phyloP scores from a whole-genome alignment of 202 grass and related monocot species.

The Hordeum pubiflorum region DNA sequence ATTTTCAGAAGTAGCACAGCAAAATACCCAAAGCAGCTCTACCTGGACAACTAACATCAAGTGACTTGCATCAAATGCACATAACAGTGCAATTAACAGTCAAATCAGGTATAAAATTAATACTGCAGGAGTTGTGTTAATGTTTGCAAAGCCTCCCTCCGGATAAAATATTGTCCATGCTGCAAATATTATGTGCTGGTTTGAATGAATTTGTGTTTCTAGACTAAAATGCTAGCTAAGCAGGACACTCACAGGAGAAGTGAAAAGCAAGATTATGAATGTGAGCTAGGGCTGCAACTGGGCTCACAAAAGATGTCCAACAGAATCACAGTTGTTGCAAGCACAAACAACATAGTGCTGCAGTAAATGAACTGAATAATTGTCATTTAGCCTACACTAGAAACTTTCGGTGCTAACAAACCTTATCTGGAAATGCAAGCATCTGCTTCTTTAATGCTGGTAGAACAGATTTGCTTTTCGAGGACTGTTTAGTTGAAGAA shows the following conservation, averaged over 20 bases:
- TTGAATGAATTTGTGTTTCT: constrained; percentile 10
- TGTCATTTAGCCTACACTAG: not conserved
- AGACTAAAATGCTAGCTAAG: not conserved
- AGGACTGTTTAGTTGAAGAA: constrained; percentile 40
- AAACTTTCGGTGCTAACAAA: constrained; percentile 36
- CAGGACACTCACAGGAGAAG: not conserved
- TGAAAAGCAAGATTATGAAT: constrained; percentile 11
- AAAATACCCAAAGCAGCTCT: not conserved
- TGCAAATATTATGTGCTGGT: constrained; percentile 11
- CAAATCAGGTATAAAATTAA: not conserved
- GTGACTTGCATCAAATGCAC: not conserved
- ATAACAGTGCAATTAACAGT: not conserved
- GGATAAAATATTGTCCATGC: constrained; percentile 3
- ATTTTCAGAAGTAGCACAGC: not conserved
- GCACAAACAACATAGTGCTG: not conserved
- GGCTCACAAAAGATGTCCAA: not conserved
- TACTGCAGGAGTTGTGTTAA: constrained; percentile 5
- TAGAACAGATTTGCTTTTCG: constrained; percentile 59
- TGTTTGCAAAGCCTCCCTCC: constrained; percentile 10
- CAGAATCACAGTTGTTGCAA: constrained; percentile 9
- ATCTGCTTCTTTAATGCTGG: constrained; percentile 75
- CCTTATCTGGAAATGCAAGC: constrained; percentile 86
- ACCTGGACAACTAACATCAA: constrained; percentile 5
- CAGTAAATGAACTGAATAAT: not conserved
- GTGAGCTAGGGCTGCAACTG: not conserved